Evolutionary conservation across 73 alveolate genomes (phyloP).

Genomic region (Paramecium pentaurelia): DNA sequence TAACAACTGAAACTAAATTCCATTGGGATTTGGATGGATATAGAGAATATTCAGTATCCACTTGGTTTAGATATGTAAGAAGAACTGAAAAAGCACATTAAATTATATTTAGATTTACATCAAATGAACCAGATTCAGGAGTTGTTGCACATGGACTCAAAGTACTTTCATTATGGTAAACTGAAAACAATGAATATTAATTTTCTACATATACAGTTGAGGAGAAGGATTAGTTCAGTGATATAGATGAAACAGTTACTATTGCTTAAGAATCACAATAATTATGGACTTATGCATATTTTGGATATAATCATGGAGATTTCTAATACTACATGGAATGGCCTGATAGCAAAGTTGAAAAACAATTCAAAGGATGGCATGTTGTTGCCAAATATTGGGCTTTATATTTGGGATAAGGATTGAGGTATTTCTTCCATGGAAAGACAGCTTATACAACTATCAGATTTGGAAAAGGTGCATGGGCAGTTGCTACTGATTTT

Average conservation of each 20-base stretch:
- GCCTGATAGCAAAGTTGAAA: neutral
- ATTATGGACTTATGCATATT: conserved; percentile 44
- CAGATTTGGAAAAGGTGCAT: conserved; percentile 49
- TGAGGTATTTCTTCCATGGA: neutral
- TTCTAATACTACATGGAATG: neutral
- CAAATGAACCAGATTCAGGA: conserved; percentile 22
- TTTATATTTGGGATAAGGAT: neutral
- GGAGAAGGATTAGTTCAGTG: neutral
- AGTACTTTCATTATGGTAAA: neutral
- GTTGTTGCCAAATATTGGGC: conserved; percentile 47
- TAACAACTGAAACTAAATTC: neutral
- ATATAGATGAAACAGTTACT: neutral
- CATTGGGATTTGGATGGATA: conserved; percentile 29
- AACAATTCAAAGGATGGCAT: neutral
- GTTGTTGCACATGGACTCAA: neutral
- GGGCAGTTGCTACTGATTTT: neutral
- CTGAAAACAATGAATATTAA: neutral
- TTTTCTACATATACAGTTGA: conserved; percentile 10
- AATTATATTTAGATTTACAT: conserved; percentile 25
- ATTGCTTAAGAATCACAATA: neutral
- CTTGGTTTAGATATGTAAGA: conserved; percentile 48
- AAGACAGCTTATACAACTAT: conserved; percentile 17
- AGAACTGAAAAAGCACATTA: neutral
- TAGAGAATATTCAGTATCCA: conserved; percentile 42
- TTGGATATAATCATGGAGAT: conserved; percentile 39